These are phyloP conservation scores for Inonotus hispidus DNA, from an alignment of 1,284 basidiomycete genomes.

Conservation along the genomic window DNA sequence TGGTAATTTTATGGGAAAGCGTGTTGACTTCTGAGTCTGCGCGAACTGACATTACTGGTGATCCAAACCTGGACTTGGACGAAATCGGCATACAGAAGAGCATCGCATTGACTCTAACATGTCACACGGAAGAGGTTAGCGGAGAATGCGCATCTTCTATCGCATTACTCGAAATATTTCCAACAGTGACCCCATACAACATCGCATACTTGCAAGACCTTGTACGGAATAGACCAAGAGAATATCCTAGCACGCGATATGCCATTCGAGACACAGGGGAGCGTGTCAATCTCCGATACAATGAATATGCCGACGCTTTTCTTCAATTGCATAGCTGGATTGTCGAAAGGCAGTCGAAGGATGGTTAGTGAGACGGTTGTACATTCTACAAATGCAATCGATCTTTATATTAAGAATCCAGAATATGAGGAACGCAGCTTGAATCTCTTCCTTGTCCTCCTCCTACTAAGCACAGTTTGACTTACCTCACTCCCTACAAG, in stretches of 20 bases:
- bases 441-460: too few relatives aligned
- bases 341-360: slow-evolving; percentile 95
- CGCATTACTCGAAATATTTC: neutral
- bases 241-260: slow-evolving; percentile 95
- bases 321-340: too few relatives aligned
- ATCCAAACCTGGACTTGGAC: slow-evolving; percentile 89
- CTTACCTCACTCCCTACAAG: too few relatives aligned
- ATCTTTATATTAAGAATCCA: too few relatives aligned
- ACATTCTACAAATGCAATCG: neutral
- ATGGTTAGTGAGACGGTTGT: slow-evolving; percentile 79
- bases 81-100: slow-evolving; percentile 97
- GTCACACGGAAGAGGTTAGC: slow-evolving; percentile 88
- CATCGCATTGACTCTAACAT: slow-evolving; percentile 98
- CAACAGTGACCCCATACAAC: slow-evolving; percentile 92
- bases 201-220: slow-evolving; percentile 92
- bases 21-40: slow-evolving; percentile 99
- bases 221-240: slow-evolving; percentile 93
- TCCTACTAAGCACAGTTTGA: too few relatives aligned
- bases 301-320: slow-evolving; percentile 94
- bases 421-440: too few relatives aligned
- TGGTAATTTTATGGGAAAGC: slow-evolving; percentile 99
- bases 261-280: slow-evolving; percentile 98
- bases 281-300: slow-evolving; percentile 95
- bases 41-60: slow-evolving; percentile 98
- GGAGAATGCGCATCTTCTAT: neutral